phyloP scores from a whole-genome alignment of 768 basidiomycete genomes.

The Glaciozyma martinii region DNA sequence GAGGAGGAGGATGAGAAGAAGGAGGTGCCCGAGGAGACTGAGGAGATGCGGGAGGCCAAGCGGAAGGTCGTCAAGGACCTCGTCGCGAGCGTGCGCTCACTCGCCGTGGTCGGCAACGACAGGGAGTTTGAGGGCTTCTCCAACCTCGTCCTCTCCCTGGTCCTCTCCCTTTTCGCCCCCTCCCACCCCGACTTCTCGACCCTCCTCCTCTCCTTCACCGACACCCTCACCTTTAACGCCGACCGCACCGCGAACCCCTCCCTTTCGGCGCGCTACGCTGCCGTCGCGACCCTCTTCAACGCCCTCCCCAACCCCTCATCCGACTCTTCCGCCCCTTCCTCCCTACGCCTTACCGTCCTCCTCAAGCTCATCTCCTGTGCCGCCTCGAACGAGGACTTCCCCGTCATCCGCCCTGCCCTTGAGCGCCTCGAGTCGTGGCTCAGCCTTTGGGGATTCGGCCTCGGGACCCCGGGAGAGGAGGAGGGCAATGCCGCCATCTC shows the following conservation, averaged over 20 bases:
- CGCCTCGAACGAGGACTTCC: conserved; percentile 24
- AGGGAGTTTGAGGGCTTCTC: conserved; percentile 25
- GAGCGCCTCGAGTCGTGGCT: conserved; percentile 7
- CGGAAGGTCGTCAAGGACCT: conserved; percentile 12
- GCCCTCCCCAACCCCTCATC: conserved; percentile 12
- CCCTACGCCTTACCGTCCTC: conserved; percentile 15
- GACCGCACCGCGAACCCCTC: not conserved
- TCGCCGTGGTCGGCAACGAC: conserved; percentile 6
- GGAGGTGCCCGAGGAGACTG: conserved; percentile 6
- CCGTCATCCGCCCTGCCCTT: conserved; percentile 21
- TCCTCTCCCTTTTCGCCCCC: conserved; percentile 9
- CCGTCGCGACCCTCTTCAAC: conserved; percentile 31
- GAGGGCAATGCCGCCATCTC: conserved; percentile 12
- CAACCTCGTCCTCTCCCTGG: conserved; percentile 25
- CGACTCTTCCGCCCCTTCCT: not conserved
- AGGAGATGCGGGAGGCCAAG: conserved; percentile 15
- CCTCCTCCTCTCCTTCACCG: conserved; percentile 8
- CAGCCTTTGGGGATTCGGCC: conserved; percentile 16
- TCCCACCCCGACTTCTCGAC: conserved; percentile 8
- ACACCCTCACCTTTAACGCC: conserved; percentile 1
- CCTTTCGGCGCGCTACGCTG: conserved; percentile 1
- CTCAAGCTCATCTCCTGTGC: conserved; percentile 23
- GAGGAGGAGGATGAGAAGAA: conserved; percentile 9
- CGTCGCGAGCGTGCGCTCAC: conserved; percentile 6
- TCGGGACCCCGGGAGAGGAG: conserved; percentile 15